Percentiles rank a stretch among this genome's conserved stretches.
phyloP scores from a whole-genome alignment of 257 asterid genomes.

The Jaltomata sinuosa region DNA sequence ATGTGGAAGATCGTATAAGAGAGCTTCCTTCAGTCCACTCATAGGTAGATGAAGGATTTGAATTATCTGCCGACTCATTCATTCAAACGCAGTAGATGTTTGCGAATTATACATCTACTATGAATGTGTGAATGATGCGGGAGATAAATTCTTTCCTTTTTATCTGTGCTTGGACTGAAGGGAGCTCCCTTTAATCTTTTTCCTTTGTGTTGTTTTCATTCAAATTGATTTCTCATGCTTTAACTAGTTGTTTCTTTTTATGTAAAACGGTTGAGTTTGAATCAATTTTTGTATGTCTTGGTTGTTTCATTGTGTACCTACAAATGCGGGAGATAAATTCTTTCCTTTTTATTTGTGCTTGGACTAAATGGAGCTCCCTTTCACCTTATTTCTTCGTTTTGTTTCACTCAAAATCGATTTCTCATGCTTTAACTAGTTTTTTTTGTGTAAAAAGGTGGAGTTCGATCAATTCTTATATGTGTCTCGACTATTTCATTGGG shows the following conservation, averaged over 20 bases:
- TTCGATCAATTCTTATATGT: not conserved
- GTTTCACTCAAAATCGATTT: not conserved
- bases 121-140: conserved; percentile 73
- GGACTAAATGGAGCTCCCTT: conserved; percentile 99
- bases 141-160: conserved; percentile 51
- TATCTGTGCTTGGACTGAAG: conserved; percentile 83
- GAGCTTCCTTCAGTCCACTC: conserved; percentile 81
- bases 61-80: conserved; percentile 78
- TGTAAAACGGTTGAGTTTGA: no score
- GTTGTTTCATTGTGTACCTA: no score
- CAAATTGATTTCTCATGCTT: not conserved
- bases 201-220: not conserved
- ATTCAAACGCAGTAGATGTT: conserved; percentile 26
- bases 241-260: no score
- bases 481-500: not conserved
- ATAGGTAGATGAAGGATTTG: conserved; percentile 37
- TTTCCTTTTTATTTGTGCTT: conserved; percentile 42
- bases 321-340: conserved; percentile 70
- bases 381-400: not conserved
- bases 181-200: conserved; percentile 61
- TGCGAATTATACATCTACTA: no score
- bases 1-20: conserved; percentile 5
- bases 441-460: no score
- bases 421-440: not conserved
- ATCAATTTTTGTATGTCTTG: no score